phyloP scores from a whole-genome alignment of 768 basidiomycete genomes.

The Rhizopogon roseolus region DNA sequence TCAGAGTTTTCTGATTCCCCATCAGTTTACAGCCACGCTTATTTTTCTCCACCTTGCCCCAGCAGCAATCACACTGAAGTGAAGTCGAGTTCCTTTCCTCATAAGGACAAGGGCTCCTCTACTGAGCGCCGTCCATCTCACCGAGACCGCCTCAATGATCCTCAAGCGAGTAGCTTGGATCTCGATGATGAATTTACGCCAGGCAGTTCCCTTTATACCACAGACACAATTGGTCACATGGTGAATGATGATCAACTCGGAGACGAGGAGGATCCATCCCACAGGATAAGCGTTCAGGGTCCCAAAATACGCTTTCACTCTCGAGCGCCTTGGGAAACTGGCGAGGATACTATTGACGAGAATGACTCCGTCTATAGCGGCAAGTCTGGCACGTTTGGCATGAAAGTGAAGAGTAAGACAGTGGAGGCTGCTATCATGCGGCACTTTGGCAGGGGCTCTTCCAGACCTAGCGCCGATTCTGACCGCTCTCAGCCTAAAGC shows the following conservation, averaged over 20 bases:
- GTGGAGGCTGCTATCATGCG: slow-evolving; percentile 37
- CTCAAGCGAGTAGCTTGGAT: slow-evolving; percentile 49
- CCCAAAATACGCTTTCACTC: slow-evolving; percentile 82
- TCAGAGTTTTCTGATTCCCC: slow-evolving; percentile 63
- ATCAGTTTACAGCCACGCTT: slow-evolving; percentile 60
- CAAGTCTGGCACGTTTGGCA: slow-evolving; percentile 24
- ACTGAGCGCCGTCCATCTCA: slow-evolving; percentile 20
- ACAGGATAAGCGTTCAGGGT: slow-evolving; percentile 70
- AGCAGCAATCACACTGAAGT: slow-evolving; percentile 12
- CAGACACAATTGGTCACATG: slow-evolving; percentile 29
- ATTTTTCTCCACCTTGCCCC: slow-evolving; percentile 53
- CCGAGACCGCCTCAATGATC: slow-evolving; percentile 40
- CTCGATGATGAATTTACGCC: slow-evolving; percentile 41
- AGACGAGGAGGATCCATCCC: slow-evolving; percentile 38
- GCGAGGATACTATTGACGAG: slow-evolving; percentile 40
- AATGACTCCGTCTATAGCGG: slow-evolving; percentile 40
- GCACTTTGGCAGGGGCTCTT: slow-evolving; percentile 40
- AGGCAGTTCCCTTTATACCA: slow-evolving; percentile 22
- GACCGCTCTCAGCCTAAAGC: slow-evolving; percentile 47
- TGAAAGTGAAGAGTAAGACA: slow-evolving; percentile 24
- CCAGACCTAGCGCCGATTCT: slow-evolving; percentile 67
- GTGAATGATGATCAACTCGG: slow-evolving; percentile 19
- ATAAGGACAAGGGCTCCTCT: slow-evolving; percentile 20
- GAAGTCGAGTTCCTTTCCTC: slow-evolving; percentile 26
- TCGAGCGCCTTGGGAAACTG: slow-evolving; percentile 77